These are phyloP conservation scores for Aspergillus pseudoviridinutans DNA, from an alignment of 2,329 filamentous ascomycete species.

Conservation along the genomic window DNA sequence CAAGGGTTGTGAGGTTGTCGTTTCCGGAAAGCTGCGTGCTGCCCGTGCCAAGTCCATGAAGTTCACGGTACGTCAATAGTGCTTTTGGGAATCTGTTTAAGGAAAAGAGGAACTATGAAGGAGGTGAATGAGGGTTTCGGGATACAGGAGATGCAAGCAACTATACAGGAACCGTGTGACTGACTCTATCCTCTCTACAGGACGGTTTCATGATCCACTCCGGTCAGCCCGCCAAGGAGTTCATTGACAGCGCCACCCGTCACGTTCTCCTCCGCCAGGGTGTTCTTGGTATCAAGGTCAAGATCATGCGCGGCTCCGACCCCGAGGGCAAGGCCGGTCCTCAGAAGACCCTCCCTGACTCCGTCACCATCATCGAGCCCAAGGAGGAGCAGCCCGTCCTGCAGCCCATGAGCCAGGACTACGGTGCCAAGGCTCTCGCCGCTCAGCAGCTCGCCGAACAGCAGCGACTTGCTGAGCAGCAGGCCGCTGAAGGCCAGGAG, in stretches of 20 bases:
- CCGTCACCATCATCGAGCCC: slow-evolving; percentile 99
- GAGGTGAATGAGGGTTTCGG: neutral
- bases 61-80: slow-evolving; percentile 72
- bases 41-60: slow-evolving; percentile 99
- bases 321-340: slow-evolving; percentile 98
- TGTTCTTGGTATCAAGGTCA: slow-evolving; percentile 99
- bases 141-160: neutral
- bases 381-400: slow-evolving; percentile 98
- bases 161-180: neutral
- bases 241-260: slow-evolving; percentile 97
- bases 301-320: slow-evolving; percentile 99
- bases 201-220: slow-evolving; percentile 99
- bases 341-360: slow-evolving; percentile 95
- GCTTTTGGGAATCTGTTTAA: neutral
- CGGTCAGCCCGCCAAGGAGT: slow-evolving; percentile 98
- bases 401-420: slow-evolving; percentile 96
- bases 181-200: slow-evolving; percentile 33
- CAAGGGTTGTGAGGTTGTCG: slow-evolving; percentile 99
- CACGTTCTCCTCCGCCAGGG: slow-evolving; percentile 99
- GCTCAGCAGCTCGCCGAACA: slow-evolving; percentile 55
- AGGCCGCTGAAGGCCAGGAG: slow-evolving; percentile 48
- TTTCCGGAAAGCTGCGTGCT: slow-evolving; percentile 97
- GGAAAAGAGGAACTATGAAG: neutral
- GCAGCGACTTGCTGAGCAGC: slow-evolving; percentile 57
- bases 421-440: slow-evolving; percentile 83